Base-by-base conservation (phyloP, 202 grass and related monocot species). In the Carex arenaria region DNA sequence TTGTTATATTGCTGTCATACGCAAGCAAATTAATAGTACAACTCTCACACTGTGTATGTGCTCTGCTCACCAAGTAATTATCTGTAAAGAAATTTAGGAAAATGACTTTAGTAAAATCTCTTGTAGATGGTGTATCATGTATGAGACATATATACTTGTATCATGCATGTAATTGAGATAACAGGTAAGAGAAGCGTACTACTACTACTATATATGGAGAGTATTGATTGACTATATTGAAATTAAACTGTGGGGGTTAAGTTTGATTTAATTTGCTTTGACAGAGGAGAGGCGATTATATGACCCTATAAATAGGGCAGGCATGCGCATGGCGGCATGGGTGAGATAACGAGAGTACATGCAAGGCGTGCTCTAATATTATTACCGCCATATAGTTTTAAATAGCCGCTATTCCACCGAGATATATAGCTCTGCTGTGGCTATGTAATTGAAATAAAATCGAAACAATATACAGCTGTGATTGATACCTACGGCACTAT, bases 221-320 rank as follows among this genome's bases (percentile, higher is more conserved):
- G 32, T 45, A 62, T 34, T 1, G 7, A 43, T 8, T 13, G 42
- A 64, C 38, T 40, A 40, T 40, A 62, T 0, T 45, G 64, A 13
- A 73, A 26, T 26, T 26, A 26, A 22, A 53, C 22, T 74, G n/a
- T 83, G 40, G 64, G 31, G 5, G 38, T 40, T 40, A 7, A 40
- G 20, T 20, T 81, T 47, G 45, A 55, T 49, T n/a, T n/a, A n/a
- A n/a, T 47, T 79, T 86, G 67, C 26, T 52, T 64, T 65, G 67
- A 65, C 40, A 59, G 26, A 56, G 72, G 40, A 59, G 26, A 56
- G 72, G 40, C 83, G 67, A 36, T 53, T 15, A 53, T 52, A 51
- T 75, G 79, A 75, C 70, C 61, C 57, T 82, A 65, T 83, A 87
- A 83, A 87, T 87, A 87, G 28, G 76, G 62, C 67, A 82, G 72